These are phyloP conservation scores for Boletus barrowsii DNA, from an alignment of 768 basidiomycete genomes.

Conservation along the genomic window DNA sequence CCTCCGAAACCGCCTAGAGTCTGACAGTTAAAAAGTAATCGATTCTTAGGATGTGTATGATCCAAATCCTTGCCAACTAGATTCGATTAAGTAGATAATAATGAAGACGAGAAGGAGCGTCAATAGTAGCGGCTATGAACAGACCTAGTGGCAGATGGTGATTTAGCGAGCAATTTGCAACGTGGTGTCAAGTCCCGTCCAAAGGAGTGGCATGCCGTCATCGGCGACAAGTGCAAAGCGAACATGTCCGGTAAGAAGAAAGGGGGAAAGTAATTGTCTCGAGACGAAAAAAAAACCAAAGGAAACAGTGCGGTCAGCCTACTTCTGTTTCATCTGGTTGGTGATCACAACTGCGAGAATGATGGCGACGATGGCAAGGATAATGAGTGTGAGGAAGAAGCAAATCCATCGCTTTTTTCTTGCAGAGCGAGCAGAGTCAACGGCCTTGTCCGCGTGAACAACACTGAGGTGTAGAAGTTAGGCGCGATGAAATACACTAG, in stretches of 20 bases:
- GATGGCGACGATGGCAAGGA: constrained; percentile 66
- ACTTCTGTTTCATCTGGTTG: constrained; percentile 39
- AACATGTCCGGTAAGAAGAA: constrained; percentile 12
- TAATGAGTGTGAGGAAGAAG: constrained; percentile 68
- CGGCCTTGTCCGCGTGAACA: constrained; percentile 82
- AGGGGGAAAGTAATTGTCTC: neutral
- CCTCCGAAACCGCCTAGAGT: no score
- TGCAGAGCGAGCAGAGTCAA: constrained; percentile 80
- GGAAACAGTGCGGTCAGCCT: neutral
- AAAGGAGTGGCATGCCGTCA: constrained; percentile 19
- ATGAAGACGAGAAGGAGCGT: constrained; percentile 19
- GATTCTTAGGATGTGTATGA: constrained; percentile 8
- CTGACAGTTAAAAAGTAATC: neutral
- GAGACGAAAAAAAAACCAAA: neutral
- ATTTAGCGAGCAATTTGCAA: constrained; percentile 15
- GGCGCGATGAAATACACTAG: neutral
- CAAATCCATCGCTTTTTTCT: constrained; percentile 98
- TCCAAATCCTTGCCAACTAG: constrained; percentile 22
- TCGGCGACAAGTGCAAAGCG: constrained; percentile 3
- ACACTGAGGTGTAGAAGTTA: constrained; percentile 44
- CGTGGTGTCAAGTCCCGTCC: constrained; percentile 13
- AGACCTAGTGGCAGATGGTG: neutral
- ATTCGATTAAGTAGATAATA: constrained; percentile 28
- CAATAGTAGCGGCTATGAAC: constrained; percentile 1
- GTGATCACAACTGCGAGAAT: constrained; percentile 57